Base-by-base conservation (phyloP, 148 eudicot species). In the Drosera capensis region DNA sequence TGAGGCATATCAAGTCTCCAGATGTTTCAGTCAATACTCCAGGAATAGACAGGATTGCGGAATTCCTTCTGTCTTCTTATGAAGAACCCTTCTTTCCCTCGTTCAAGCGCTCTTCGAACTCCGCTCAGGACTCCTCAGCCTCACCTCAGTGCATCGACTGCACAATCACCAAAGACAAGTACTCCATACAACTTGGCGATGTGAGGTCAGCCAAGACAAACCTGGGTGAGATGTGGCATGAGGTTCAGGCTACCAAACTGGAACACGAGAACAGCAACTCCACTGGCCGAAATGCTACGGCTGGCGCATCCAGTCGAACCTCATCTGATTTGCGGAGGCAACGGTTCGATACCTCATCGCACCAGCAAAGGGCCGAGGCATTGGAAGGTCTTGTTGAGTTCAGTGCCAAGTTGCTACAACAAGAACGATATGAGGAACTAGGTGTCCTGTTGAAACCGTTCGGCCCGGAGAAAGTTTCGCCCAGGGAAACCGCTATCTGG, bases 401-500 rank as follows among this genome's bases (percentile, higher is more conserved):
- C 52, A 82, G 96, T 70, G 96, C 96, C 12, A 79, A 73, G 49
- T 58, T 87, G 53, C 62, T 87, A 61, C 75, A 70, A 35, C 79
- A 82, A 20, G 86, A 68, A 48, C 76, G 94, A 52, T 70, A 70
- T 40, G 94, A 82, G 8, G 96, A 87, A 60, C 90, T 87, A 7
- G 78, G 71, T 26, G 96, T 87, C 47, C 46, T 87, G 34, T 30
- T 87, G 60, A 82, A 77, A 58, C 96, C 96, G 7, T 87, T 87
- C 58, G 96, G 96, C 17, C 83, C 77, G 1, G 96, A 77, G 35
- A 87, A 82, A 59, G 96, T 79, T 47, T 87, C 96, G 40, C 86
- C 96, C 1, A 77, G 96, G 67, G 96, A 87, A 70, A 87, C 96
- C 45, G 96, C 96, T 39, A 87, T 87, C 26, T 87, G 96, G 96